A percentile compares a stretch with the other conserved stretches of the same genome.
Conservation (phyloP, 2,329 filamentous ascomycete genomes). For the Colletotrichum navitas region DNA sequence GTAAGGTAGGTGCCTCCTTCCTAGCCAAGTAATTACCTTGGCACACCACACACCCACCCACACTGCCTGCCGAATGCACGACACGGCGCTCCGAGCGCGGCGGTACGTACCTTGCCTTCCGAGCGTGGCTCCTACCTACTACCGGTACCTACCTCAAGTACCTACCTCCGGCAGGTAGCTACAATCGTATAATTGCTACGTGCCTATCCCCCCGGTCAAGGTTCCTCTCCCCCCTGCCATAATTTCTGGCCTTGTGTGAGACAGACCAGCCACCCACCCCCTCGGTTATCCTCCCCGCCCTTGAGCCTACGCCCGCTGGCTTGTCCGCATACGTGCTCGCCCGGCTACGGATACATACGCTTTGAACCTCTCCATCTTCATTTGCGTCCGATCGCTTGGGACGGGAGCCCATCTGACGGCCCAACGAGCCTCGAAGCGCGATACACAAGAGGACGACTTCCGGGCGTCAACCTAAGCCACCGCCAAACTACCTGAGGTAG, state of each 20-base stretch:
- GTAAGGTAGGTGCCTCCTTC: no score
- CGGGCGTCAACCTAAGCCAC: not conserved
- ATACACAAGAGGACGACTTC: not conserved
- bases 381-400: not conserved
- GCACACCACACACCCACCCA: no score
- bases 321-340: not conserved
- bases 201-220: no score
- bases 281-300: not conserved
- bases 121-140: no score
- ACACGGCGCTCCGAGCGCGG: not conserved
- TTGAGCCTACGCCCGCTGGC: slow-evolving; percentile 11
- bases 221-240: not conserved
- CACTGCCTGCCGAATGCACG: not conserved
- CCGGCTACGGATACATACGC: not conserved
- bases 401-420: not conserved
- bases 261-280: not conserved
- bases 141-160: no score
- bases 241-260: not conserved
- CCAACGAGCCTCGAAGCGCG: slow-evolving; percentile 14
- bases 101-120: not conserved
- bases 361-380: not conserved
- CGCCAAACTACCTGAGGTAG: no score
- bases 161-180: no score
- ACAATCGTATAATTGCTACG: no score
- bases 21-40: no score